Evolutionary conservation across 129 eudicot genomes (phyloP).

Genomic region (Pseudognaphalium luteoalbum): DNA sequence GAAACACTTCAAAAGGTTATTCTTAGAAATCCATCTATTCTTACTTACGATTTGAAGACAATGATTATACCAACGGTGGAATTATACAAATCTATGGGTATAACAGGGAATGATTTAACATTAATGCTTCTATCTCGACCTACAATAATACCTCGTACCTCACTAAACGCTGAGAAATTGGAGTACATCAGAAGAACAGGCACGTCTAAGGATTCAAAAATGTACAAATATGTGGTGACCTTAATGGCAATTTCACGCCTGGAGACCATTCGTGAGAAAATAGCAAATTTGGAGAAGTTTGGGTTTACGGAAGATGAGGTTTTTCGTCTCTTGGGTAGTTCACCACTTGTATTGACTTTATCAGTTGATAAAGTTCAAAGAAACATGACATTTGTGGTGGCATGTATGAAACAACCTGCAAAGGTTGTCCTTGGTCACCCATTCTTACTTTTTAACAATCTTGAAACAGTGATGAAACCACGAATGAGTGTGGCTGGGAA

Average conservation of each 20-base stretch:
- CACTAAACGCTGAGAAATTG: constrained; percentile 51
- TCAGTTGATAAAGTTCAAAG: constrained; percentile 80
- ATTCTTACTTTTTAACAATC: background rate
- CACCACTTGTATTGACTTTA: constrained; percentile 65
- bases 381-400: constrained; percentile 74
- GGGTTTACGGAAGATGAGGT: constrained; percentile 52
- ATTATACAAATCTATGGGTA: constrained; percentile 54
- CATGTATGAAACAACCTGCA: constrained; percentile 58
- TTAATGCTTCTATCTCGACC: constrained; percentile 63
- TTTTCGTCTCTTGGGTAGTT: constrained; percentile 47
- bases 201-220: constrained; percentile 46
- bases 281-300: constrained; percentile 63
- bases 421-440: constrained; percentile 33
- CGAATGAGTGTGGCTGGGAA: background rate
- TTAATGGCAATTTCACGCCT: constrained; percentile 60
- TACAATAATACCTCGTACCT: constrained; percentile 56
- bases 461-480: background rate
- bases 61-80: constrained; percentile 50
- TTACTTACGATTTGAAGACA: constrained; percentile 52
- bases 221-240: constrained; percentile 72
- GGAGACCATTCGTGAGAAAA: constrained; percentile 62
- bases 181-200: constrained; percentile 60
- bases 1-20: constrained; percentile 59
- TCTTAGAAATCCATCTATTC: constrained; percentile 67
- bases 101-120: constrained; percentile 46